phyloP scores from a whole-genome alignment of 2,329 filamentous ascomycete genomes.

The Cladosporium cucumerinum region DNA sequence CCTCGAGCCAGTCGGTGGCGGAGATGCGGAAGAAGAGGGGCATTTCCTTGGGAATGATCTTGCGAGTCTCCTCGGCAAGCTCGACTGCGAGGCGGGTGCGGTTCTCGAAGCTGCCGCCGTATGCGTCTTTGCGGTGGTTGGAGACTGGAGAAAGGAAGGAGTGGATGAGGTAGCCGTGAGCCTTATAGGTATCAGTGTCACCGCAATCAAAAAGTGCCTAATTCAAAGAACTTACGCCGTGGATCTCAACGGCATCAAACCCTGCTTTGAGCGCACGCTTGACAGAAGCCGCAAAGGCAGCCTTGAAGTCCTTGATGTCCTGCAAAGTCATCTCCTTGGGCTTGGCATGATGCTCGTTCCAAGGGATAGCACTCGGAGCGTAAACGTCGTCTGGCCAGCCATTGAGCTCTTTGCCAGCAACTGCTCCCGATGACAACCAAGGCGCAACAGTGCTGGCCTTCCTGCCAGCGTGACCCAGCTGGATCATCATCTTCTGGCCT shows the following conservation, averaged over 20 bases:
- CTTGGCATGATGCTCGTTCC: conserved; percentile 56
- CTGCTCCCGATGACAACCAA: conserved; percentile 57
- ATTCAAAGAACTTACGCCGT: conserved; percentile 56
- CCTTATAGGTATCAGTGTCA: conserved; percentile 50
- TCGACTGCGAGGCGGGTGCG: conserved; percentile 55
- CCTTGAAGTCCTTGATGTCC: conserved; percentile 65
- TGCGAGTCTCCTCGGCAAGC: conserved; percentile 56
- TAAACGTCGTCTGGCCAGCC: conserved; percentile 53
- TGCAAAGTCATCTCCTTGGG: conserved; percentile 66
- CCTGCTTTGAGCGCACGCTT: conserved; percentile 56
- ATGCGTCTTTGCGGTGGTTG: conserved; percentile 67
- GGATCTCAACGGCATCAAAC: conserved; percentile 76
- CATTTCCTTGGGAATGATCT: conserved; percentile 62
- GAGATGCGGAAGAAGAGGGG: conserved; percentile 71
- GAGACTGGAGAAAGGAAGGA: conserved; percentile 65
- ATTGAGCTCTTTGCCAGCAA: conserved; percentile 51
- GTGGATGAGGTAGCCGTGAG: conserved; percentile 73
- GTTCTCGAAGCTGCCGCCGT: conserved; percentile 70
- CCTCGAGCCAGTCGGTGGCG: conserved; percentile 73
- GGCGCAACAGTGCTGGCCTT: conserved; percentile 59
- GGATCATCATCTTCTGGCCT: conserved; percentile 71
- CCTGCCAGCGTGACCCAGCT: conserved; percentile 75
- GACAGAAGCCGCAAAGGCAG: conserved; percentile 61
- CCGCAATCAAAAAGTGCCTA: too few relatives aligned
- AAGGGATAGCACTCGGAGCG: conserved; percentile 60